Evolutionary conservation across 148 eudicot genomes (phyloP).

Genomic region (Rheum nobile): DNA sequence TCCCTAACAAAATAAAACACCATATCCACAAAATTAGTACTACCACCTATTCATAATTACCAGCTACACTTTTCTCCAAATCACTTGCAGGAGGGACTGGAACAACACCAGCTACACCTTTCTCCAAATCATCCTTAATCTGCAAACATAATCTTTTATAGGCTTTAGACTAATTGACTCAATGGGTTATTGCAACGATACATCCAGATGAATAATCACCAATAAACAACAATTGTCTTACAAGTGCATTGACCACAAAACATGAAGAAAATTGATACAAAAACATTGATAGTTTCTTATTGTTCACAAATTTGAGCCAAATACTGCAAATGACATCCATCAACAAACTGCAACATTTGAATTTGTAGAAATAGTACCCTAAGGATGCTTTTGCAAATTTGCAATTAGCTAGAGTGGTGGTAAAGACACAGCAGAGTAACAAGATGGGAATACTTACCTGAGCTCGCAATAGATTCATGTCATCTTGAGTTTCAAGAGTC

Average conservation of each 20-base stretch:
- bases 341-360: too few species aligned
- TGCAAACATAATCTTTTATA: slow-evolving; percentile 14
- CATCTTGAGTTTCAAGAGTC: slow-evolving; percentile 72
- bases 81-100: slow-evolving; percentile 54
- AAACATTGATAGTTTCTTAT: neutral
- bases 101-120: slow-evolving; percentile 58
- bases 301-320: neutral
- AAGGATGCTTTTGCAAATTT: too few species aligned
- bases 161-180: neutral
- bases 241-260: neutral
- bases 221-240: too few species aligned
- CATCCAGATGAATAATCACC: too few species aligned
- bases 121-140: too few species aligned
- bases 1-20: too few species aligned
- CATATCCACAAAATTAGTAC: too few species aligned
- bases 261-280: neutral
- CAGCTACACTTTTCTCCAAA: too few species aligned
- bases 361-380: too few species aligned
- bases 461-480: slow-evolving; percentile 62
- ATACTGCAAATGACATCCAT: too few species aligned
- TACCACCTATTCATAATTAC: too few species aligned
- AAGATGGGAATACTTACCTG: slow-evolving; percentile 36
- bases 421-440: neutral
- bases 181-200: neutral
- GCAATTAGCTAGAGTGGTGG: too few species aligned